Conservation (phyloP, 2,329 filamentous ascomycete species). For the Anthostomella pinea region DNA sequence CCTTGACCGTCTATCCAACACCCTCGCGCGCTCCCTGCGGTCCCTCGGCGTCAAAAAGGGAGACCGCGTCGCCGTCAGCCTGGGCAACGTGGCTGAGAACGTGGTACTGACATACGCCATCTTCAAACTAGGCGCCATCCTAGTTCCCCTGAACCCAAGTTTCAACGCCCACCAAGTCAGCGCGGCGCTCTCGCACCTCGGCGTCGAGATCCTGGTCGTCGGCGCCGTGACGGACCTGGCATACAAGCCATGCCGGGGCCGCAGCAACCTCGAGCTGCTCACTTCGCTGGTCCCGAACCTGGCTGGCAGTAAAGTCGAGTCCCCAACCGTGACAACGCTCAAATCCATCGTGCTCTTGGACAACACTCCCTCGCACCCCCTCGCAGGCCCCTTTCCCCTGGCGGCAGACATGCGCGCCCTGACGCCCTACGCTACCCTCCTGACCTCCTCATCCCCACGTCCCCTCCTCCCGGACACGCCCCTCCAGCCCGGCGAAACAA, state of each 20-base stretch:
- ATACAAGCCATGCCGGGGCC: constrained; percentile 54
- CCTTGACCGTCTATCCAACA: constrained; percentile 74
- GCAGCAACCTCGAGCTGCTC: constrained; percentile 51
- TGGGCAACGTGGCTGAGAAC: constrained; percentile 84
- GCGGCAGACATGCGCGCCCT: constrained; percentile 35
- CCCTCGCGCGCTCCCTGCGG: constrained; percentile 67
- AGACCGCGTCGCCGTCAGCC: constrained; percentile 78
- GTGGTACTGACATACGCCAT: constrained; percentile 83
- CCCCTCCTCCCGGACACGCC: constrained; percentile 43
- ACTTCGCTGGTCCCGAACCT: constrained; percentile 44
- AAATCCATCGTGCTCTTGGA: constrained; percentile 72
- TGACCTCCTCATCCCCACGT: constrained; percentile 29
- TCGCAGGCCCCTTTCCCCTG: constrained; percentile 41
- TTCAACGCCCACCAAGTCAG: constrained; percentile 80
- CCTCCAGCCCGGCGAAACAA: constrained; percentile 63
- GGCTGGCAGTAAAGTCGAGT: constrained; percentile 32
- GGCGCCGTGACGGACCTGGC: constrained; percentile 85
- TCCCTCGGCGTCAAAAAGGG: constrained; percentile 74
- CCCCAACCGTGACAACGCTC: constrained; percentile 63
- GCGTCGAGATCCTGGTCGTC: constrained; percentile 71
- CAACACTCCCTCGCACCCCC: constrained; percentile 58
- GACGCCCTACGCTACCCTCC: constrained; percentile 44
- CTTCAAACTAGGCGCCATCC: constrained; percentile 89
- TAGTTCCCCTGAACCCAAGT: constrained; percentile 89
- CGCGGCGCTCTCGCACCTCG: constrained; percentile 74